phyloP scores from a whole-genome alignment of 768 basidiomycete genomes.

The Psilocybe azurescens region DNA sequence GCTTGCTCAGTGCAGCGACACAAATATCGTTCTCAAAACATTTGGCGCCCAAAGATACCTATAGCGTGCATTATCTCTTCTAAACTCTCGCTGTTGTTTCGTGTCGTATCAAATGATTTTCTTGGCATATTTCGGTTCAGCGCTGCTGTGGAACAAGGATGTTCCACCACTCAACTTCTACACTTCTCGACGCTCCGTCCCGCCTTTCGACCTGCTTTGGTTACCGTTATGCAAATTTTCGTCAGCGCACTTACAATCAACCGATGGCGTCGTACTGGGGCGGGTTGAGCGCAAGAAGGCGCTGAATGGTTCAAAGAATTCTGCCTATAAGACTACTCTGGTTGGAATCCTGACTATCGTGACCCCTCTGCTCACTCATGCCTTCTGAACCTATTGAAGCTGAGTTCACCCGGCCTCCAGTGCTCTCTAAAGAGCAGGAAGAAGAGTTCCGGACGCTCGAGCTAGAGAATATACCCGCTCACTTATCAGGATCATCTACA shows the following conservation, averaged over 20 bases:
- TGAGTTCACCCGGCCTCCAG: conserved; percentile 29
- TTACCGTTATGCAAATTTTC: neutral
- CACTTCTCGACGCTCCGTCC: neutral
- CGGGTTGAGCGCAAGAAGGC: neutral
- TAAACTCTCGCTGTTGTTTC: neutral
- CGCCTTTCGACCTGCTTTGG: neutral
- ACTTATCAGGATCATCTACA: conserved; percentile 21
- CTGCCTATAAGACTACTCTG: neutral
- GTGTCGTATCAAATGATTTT: neutral
- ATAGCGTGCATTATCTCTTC: neutral
- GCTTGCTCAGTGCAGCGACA: too few species aligned
- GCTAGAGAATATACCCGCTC: conserved; percentile 20
- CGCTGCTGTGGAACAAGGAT: neutral
- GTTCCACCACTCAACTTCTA: neutral
- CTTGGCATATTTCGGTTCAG: neutral
- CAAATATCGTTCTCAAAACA: too few species aligned
- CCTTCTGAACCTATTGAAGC: conserved; percentile 37
- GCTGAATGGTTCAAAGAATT: neutral
- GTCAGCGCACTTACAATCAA: conserved; percentile 5
- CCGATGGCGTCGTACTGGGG: neutral
- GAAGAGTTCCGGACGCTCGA: conserved; percentile 32
- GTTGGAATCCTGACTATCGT: neutral
- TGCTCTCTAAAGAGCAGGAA: conserved; percentile 30
- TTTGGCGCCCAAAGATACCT: too few species aligned
- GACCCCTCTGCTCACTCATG: conserved; percentile 23